These are phyloP conservation scores for Ophidiomyces ophidiicola DNA, from an alignment of 2,329 filamentous ascomycete genomes.

Conservation along the genomic window DNA sequence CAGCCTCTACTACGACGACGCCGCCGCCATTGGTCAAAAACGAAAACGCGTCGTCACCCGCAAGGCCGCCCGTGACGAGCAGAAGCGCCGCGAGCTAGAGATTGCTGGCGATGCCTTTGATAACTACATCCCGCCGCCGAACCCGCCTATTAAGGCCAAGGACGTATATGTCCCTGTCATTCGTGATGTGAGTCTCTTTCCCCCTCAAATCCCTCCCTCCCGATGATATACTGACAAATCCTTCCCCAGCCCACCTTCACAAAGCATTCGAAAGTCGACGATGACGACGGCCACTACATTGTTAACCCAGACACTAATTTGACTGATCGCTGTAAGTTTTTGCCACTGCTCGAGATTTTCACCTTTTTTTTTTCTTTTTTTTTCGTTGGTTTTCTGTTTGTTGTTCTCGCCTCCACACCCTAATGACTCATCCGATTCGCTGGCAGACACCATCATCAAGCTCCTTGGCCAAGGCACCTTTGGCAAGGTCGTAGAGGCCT, in stretches of 20 bases:
- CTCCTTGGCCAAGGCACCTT: constrained; percentile 94
- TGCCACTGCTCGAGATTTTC: not conserved
- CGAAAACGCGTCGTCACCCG: constrained; percentile 67
- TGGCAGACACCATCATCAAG: constrained; percentile 83
- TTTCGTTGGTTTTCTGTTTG: too few relatives aligned
- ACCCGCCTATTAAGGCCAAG: constrained; percentile 79
- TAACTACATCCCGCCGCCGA: constrained; percentile 74
- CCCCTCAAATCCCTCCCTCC: too few relatives aligned
- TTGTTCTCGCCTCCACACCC: constrained; percentile 6
- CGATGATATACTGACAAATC: not conserved
- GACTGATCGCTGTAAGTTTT: constrained; percentile 71
- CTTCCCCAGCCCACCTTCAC: constrained; percentile 33
- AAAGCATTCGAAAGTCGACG: constrained; percentile 65
- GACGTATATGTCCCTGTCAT: constrained; percentile 56
- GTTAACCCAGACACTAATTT: constrained; percentile 76
- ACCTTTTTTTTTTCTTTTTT: not conserved
- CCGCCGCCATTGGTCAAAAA: constrained; percentile 65
- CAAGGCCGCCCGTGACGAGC: constrained; percentile 69
- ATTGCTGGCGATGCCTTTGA: constrained; percentile 57
- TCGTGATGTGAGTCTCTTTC: constrained; percentile 42
- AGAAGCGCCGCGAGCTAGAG: constrained; percentile 64
- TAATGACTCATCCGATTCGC: constrained; percentile 19
- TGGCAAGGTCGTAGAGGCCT: constrained; percentile 92
- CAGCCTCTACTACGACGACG: constrained; percentile 53
- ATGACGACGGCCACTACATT: constrained; percentile 95